Conservation (phyloP, 1,139 yeast genomes). For the Ogataea hybrid region DNA sequence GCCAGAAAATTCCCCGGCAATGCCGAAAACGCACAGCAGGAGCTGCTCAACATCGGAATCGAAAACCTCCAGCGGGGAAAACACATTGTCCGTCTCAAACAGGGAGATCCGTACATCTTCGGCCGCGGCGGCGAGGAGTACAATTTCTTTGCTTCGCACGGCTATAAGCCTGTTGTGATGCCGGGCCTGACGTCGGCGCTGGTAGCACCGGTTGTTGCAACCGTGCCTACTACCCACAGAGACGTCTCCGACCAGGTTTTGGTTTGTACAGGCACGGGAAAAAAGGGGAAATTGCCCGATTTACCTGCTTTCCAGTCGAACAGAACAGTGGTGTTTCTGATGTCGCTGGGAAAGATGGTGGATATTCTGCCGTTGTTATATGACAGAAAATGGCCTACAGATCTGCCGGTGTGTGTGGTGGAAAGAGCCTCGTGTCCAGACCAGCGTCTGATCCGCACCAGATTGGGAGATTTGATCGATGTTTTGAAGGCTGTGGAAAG, state of each 20-base stretch:
- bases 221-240: slow-evolving; percentile 89
- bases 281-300: slow-evolving; percentile 77
- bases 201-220: slow-evolving; percentile 83
- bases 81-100: slow-evolving; percentile 85
- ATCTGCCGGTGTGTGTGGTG: slow-evolving; percentile 78
- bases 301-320: slow-evolving; percentile 70
- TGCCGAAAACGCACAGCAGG: slow-evolving; percentile 92
- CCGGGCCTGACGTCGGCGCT: slow-evolving; percentile 93
- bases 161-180: slow-evolving; percentile 68
- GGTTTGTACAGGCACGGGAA: slow-evolving; percentile 93
- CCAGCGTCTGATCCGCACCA: slow-evolving; percentile 80
- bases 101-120: slow-evolving; percentile 96
- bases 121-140: slow-evolving; percentile 98
- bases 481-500: slow-evolving; percentile 81
- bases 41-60: slow-evolving; percentile 69
- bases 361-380: slow-evolving; percentile 61
- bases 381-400: slow-evolving; percentile 62
- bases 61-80: slow-evolving; percentile 62
- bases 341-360: slow-evolving; percentile 84
- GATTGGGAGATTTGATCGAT: slow-evolving; percentile 59
- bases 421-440: slow-evolving; percentile 95
- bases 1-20: slow-evolving; percentile 97
- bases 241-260: slow-evolving; percentile 91
- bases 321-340: slow-evolving; percentile 83
- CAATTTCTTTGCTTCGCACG: slow-evolving; percentile 61